Evolutionary conservation across 2,329 filamentous ascomycete genomes (phyloP).

Genomic region (Daldinia sp.): DNA sequence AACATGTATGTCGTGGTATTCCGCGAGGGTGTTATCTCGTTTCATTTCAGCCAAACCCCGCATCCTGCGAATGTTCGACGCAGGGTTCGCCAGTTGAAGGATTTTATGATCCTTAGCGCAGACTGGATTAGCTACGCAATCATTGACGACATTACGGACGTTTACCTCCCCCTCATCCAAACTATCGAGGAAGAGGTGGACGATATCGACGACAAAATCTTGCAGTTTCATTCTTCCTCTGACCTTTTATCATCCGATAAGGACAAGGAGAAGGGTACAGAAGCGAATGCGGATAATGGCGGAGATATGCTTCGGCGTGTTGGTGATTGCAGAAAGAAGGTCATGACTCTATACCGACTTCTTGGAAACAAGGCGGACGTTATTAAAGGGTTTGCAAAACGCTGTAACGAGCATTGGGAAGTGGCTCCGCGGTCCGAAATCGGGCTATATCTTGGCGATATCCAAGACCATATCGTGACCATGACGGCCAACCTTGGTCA

Average conservation of each 20-base stretch:
- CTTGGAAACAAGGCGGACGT: conserved; percentile 98
- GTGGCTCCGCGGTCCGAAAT: conserved; percentile 95
- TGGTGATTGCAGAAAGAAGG: conserved; percentile 93
- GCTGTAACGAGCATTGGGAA: conserved; percentile 98
- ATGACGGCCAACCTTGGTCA: conserved; percentile 97
- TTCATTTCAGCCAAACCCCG: conserved; percentile 96
- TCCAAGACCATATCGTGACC: conserved; percentile 98
- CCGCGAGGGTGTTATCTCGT: conserved; percentile 91
- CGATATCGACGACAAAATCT: conserved; percentile 91
- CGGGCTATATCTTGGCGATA: conserved; percentile 96
- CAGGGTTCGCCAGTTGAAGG: conserved; percentile 89
- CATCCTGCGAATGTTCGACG: conserved; percentile 96
- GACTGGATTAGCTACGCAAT: conserved; percentile 99
- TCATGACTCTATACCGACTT: conserved; percentile 93
- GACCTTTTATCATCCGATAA: conserved; percentile 53
- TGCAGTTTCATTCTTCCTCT: conserved; percentile 75
- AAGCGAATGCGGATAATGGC: conserved; percentile 58
- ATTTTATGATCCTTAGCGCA: conserved; percentile 90
- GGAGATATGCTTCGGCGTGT: conserved; percentile 91
- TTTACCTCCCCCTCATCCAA: conserved; percentile 91
- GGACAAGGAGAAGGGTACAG: conserved; percentile 54
- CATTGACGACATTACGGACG: conserved; percentile 98
- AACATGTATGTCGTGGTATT: conserved; percentile 99
- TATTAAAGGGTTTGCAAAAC: conserved; percentile 98
- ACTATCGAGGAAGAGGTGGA: conserved; percentile 96